These are phyloP conservation scores for Pichia sp. DNA, from an alignment of 1,139 yeast species.

Conservation along the genomic window DNA sequence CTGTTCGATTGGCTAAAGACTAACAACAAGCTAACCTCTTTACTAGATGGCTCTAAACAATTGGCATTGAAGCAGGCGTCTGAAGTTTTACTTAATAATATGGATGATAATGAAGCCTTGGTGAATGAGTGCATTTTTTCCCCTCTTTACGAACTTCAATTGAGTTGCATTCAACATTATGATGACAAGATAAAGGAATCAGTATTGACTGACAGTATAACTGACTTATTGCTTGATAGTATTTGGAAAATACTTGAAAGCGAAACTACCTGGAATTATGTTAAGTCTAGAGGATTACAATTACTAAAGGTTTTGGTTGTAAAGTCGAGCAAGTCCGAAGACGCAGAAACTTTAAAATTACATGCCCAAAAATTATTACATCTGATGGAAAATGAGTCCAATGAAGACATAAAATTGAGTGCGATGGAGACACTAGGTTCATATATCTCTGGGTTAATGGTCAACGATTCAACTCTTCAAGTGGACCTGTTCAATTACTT, in stretches of 20 bases:
- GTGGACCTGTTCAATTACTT: conserved; percentile 28
- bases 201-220: not conserved
- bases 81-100: conserved; percentile 30
- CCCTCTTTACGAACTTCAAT: conserved; percentile 47
- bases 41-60: conserved; percentile 45
- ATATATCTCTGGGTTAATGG: conserved; percentile 29
- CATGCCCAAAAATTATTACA: conserved; percentile 28
- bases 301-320: conserved; percentile 34
- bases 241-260: conserved; percentile 33
- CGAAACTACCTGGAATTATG: conserved; percentile 37
- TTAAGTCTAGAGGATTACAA: conserved; percentile 40
- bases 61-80: conserved; percentile 37
- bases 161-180: conserved; percentile 37
- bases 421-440: conserved; percentile 50
- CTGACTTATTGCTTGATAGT: conserved; percentile 7
- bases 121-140: conserved; percentile 36
- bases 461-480: conserved; percentile 12
- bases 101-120: conserved; percentile 24
- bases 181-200: conserved; percentile 1
- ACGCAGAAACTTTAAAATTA: not conserved
- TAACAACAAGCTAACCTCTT: conserved; percentile 14
- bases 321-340: not conserved
- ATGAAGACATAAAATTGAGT: conserved; percentile 45
- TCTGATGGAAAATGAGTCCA: conserved; percentile 26
- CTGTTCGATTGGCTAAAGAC: conserved; percentile 33